A percentile compares a stretch with the other conserved stretches of the same genome.
Conservation (phyloP, 257 asterid species). For the Lycium ferocissimum region DNA sequence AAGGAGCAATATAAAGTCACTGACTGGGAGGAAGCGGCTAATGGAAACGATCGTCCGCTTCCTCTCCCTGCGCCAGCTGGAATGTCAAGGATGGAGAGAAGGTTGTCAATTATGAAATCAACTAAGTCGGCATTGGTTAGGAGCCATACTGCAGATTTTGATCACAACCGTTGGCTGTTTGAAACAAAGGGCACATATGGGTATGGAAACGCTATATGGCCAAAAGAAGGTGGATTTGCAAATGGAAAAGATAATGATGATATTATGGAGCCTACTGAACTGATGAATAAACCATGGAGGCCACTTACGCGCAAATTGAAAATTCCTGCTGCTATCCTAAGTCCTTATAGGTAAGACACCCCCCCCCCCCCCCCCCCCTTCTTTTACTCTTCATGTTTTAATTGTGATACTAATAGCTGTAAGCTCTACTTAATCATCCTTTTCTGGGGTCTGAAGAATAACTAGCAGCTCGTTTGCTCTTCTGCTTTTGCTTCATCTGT, state of each 20-base stretch:
- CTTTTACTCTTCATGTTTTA: conserved; percentile 18
- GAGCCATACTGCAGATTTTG: conserved; percentile 81
- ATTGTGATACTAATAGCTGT: background rate
- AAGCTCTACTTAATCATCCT: conserved; percentile 4
- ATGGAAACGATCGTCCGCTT: conserved; percentile 50
- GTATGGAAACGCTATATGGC: conserved; percentile 89
- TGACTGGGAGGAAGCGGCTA: conserved; percentile 55
- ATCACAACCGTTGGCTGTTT: conserved; percentile 79
- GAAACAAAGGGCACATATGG: conserved; percentile 84
- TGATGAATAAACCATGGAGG: conserved; percentile 74
- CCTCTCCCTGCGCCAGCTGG: conserved; percentile 65
- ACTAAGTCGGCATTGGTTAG: conserved; percentile 66
- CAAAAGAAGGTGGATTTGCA: conserved; percentile 63
- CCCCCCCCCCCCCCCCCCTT: background rate
- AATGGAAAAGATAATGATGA: conserved; percentile 50
- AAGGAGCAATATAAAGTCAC: conserved; percentile 69
- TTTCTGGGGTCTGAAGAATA: background rate
- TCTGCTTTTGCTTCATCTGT: conserved; percentile 11
- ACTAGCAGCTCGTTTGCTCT: background rate
- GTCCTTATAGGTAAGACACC: conserved; percentile 68
- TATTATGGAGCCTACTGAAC: conserved; percentile 53
- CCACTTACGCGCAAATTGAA: conserved; percentile 78
- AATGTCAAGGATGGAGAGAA: conserved; percentile 71
- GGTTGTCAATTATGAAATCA: conserved; percentile 71
- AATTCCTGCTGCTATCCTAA: conserved; percentile 77